These are phyloP conservation scores for Tetrahymena malaccensis DNA, from an alignment of 73 alveolate genomes.

Conservation along the genomic window DNA sequence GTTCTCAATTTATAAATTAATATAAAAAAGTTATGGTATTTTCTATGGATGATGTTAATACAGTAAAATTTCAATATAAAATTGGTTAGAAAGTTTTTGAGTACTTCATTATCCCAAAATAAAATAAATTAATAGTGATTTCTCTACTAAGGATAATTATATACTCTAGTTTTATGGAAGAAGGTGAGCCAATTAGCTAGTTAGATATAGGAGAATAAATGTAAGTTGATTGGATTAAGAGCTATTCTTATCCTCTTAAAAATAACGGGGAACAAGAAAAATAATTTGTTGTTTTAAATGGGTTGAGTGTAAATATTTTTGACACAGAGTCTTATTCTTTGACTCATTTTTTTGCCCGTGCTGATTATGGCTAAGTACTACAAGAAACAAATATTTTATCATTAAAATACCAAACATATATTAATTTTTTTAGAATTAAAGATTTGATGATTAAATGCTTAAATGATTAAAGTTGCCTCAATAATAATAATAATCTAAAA, in stretches of 20 bases:
- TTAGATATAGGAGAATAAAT: neutral
- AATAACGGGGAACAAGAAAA: neutral
- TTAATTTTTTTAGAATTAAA: neutral
- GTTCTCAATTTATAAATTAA: no score
- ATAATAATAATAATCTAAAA: neutral
- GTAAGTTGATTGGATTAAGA: neutral
- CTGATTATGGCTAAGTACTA: neutral
- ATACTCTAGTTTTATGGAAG: neutral
- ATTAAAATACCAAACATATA: neutral
- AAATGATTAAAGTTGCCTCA: neutral
- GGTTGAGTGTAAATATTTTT: neutral
- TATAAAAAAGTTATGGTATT: neutral
- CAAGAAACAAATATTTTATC: neutral
- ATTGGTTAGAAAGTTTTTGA: neutral
- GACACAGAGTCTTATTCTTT: neutral
- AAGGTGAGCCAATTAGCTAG: neutral
- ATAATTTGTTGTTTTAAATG: neutral
- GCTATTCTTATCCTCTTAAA: neutral
- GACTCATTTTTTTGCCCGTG: neutral
- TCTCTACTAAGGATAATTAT: neutral
- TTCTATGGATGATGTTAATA: neutral
- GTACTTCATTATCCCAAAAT: neutral
- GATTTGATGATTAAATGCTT: neutral
- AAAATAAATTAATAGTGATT: neutral
- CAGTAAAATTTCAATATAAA: neutral